These are phyloP conservation scores for Russula vinacea DNA, from an alignment of 768 basidiomycete species.

Conservation along the genomic window DNA sequence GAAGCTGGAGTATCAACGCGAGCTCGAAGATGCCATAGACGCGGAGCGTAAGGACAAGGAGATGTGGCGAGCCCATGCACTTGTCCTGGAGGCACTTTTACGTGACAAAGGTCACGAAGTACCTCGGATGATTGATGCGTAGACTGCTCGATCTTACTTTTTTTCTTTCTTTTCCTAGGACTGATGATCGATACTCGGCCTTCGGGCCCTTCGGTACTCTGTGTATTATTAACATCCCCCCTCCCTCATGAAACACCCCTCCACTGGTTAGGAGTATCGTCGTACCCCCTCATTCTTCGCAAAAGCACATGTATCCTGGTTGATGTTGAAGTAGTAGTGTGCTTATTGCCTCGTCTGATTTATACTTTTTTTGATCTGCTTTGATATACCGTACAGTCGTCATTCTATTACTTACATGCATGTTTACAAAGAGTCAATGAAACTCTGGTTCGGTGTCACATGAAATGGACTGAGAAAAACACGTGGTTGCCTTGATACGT, in stretches of 20 bases:
- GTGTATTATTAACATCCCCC: slow-evolving; percentile 31
- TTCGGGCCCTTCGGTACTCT: slow-evolving; percentile 46
- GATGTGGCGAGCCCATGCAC: slow-evolving; percentile 57
- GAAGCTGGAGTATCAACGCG: slow-evolving; percentile 65
- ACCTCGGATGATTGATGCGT: slow-evolving; percentile 45
- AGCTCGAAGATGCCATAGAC: slow-evolving; percentile 57
- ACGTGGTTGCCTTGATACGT: not conserved
- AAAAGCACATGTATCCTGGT: slow-evolving; percentile 14
- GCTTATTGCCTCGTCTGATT: slow-evolving; percentile 16
- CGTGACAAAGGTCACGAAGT: slow-evolving; percentile 55
- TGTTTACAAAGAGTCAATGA: not conserved
- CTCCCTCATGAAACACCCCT: slow-evolving; percentile 34
- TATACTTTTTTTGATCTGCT: slow-evolving; percentile 15
- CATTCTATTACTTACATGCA: not conserved
- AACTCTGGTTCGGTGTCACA: too few species aligned
- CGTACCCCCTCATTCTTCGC: slow-evolving; percentile 41
- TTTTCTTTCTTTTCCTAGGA: not conserved
- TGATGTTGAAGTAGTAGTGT: slow-evolving; percentile 17
- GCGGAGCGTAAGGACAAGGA: slow-evolving; percentile 56
- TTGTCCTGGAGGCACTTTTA: slow-evolving; percentile 49
- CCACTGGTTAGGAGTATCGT: slow-evolving; percentile 55
- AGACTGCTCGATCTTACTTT: slow-evolving; percentile 18
- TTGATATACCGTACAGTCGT: slow-evolving; percentile 13
- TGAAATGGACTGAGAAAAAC: not conserved
- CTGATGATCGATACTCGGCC: slow-evolving; percentile 30